phyloP scores from a whole-genome alignment of 805 yeast genomes.

The Metschnikowia similis region DNA sequence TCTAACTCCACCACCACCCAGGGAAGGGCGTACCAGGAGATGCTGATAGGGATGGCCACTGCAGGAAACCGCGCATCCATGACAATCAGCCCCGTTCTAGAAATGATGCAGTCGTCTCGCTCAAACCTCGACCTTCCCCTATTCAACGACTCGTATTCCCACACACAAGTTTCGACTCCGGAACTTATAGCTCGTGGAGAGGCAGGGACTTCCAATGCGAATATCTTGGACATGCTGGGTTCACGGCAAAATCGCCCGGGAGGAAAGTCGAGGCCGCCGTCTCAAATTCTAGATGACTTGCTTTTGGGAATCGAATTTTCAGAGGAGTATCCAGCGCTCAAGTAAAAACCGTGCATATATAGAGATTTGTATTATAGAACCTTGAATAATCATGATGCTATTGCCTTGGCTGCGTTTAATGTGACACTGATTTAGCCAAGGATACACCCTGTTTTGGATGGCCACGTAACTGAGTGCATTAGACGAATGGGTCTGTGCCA shows the following conservation, averaged over 20 bases:
- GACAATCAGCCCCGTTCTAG: conserved; percentile 51
- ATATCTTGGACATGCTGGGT: conserved; percentile 1
- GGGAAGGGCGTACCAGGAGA: conserved; percentile 24
- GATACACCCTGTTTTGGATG: too few species aligned
- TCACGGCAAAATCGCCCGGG: neutral
- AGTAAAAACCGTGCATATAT: neutral
- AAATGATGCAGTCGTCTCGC: conserved; percentile 23
- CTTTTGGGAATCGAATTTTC: conserved; percentile 24
- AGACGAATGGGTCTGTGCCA: too few species aligned
- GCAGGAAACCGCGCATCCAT: conserved; percentile 34
- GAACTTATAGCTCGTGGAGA: neutral
- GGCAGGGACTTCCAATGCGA: neutral
- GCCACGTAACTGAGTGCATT: too few species aligned
- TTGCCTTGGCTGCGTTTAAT: too few species aligned
- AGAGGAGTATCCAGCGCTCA: conserved; percentile 4
- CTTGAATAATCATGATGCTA: neutral
- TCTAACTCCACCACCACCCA: conserved; percentile 2
- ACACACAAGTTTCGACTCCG: neutral
- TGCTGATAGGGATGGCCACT: conserved; percentile 18
- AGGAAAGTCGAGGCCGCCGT: conserved; percentile 42
- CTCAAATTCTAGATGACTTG: conserved; percentile 44
- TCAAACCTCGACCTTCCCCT: conserved; percentile 14
- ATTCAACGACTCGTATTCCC: conserved; percentile 5
- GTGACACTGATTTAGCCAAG: too few species aligned
- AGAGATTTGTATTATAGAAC: conserved; percentile 1